Percentiles rank a stretch among this genome's conserved stretches.
These are phyloP conservation scores for Lentinula detonsa DNA, from an alignment of 768 basidiomycete genomes.

Conservation along the genomic window DNA sequence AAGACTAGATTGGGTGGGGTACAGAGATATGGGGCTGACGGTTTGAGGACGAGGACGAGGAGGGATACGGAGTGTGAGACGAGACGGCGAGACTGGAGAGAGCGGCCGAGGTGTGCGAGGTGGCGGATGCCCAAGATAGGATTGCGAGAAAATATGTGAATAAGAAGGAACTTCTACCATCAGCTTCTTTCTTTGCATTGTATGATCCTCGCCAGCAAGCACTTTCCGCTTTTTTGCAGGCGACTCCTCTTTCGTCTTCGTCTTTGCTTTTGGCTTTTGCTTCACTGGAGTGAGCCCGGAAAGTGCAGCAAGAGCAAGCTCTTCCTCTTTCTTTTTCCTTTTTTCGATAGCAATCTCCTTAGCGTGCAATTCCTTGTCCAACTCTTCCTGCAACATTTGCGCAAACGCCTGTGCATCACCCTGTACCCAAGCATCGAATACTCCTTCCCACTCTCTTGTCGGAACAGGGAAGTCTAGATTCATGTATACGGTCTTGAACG, in stretches of 20 bases:
- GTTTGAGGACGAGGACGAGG: background rate
- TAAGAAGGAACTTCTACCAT: background rate
- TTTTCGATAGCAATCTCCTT: conserved; percentile 52
- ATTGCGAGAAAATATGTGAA: background rate
- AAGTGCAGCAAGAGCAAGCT: conserved; percentile 18
- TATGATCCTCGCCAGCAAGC: background rate
- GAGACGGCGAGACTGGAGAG: background rate
- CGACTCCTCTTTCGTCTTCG: background rate
- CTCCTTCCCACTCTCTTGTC: conserved; percentile 80
- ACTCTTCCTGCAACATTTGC: conserved; percentile 47
- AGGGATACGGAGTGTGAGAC: conserved; percentile 1
- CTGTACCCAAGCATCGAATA: conserved; percentile 87
- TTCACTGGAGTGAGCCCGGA: background rate
- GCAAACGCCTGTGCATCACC: conserved; percentile 86
- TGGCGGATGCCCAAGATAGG: background rate
- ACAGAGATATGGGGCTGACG: background rate
- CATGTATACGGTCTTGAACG: conserved; percentile 69
- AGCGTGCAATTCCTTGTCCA: conserved; percentile 45
- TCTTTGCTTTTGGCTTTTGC: background rate
- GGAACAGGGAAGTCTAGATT: conserved; percentile 87
- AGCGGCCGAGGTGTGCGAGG: background rate
- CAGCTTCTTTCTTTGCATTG: background rate
- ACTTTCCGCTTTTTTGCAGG: background rate
- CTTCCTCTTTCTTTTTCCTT: conserved; percentile 52
- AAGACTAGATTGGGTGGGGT: background rate